A percentile compares a stretch with the other conserved stretches of the same genome.
Evolutionary conservation across 2,329 filamentous ascomycete genomes (phyloP).

Genomic region (Paraphaeosphaeria sporulosa): DNA sequence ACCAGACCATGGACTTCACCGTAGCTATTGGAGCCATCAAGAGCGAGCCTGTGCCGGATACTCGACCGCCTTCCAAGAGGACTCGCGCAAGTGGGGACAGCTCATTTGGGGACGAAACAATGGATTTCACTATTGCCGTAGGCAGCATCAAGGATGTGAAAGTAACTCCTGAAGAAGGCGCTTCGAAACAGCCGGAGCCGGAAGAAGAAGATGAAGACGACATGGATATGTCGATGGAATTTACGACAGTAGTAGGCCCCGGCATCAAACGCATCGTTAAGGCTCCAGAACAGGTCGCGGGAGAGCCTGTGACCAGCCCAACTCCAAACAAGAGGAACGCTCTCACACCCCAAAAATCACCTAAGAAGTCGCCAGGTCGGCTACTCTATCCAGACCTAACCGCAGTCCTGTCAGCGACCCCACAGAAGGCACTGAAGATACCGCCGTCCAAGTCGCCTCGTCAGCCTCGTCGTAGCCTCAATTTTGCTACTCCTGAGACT

Average conservation of each 20-base stretch:
- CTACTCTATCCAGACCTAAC: slow-evolving; percentile 20
- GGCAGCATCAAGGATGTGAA: slow-evolving; percentile 41
- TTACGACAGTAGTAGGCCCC: slow-evolving; percentile 57
- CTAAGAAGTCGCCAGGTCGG: slow-evolving; percentile 32
- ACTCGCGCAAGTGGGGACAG: slow-evolving; percentile 36
- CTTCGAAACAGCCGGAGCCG: slow-evolving; percentile 20
- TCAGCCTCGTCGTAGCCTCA: slow-evolving; percentile 33
- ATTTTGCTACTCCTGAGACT: slow-evolving; percentile 40
- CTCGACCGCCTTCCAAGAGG: slow-evolving; percentile 20
- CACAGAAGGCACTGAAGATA: slow-evolving; percentile 23
- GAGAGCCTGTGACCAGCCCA: slow-evolving; percentile 10
- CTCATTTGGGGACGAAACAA: slow-evolving; percentile 45
- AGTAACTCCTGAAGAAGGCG: slow-evolving; percentile 14
- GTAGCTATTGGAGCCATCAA: slow-evolving; percentile 49
- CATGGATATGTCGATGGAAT: slow-evolving; percentile 62
- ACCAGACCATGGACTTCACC: slow-evolving; percentile 51
- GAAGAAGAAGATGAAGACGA: slow-evolving; percentile 43
- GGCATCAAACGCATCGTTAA: slow-evolving; percentile 46
- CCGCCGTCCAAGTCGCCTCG: slow-evolving; percentile 37
- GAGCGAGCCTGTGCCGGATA: slow-evolving; percentile 14
- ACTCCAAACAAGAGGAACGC: slow-evolving; percentile 19
- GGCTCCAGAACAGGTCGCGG: slow-evolving; percentile 29
- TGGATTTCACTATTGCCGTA: slow-evolving; percentile 51
- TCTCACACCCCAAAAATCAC: slow-evolving; percentile 34
- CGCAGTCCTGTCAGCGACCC: slow-evolving; percentile 16